Conservation (phyloP, 208 protist genomes). For the Trichomonas tenax region DNA sequence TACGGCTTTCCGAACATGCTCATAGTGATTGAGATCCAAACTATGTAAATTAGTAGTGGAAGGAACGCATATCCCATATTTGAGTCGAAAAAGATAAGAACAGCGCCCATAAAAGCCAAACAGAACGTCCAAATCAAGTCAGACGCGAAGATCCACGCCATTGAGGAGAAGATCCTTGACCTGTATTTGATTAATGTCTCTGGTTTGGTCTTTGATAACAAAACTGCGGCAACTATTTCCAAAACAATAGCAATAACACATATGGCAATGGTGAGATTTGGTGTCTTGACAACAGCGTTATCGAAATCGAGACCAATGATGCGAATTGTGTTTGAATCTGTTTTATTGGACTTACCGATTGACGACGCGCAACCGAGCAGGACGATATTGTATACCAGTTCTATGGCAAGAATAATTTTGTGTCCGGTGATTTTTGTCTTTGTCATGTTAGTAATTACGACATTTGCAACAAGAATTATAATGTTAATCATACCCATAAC, state of each 20-base stretch:
- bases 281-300: background rate
- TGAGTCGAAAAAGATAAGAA: background rate
- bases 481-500: background rate
- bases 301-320: background rate
- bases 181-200: background rate
- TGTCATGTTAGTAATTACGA: background rate
- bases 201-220: background rate
- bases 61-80: background rate
- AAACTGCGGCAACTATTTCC: background rate
- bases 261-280: background rate
- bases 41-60: background rate
- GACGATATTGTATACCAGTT: background rate
- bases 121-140: background rate
- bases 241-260: background rate
- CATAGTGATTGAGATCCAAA: background rate
- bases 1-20: background rate
- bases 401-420: background rate
- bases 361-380: background rate
- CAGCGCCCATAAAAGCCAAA: background rate
- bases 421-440: background rate
- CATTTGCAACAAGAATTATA: background rate
- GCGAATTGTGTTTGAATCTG: background rate
- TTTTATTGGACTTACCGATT: background rate
- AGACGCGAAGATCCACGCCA: background rate
- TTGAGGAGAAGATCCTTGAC: background rate